Percentiles rank a stretch among this genome's conserved stretches.
Conservation (phyloP, 2,329 filamentous ascomycete genomes). For the Leptographium radiaticola region DNA sequence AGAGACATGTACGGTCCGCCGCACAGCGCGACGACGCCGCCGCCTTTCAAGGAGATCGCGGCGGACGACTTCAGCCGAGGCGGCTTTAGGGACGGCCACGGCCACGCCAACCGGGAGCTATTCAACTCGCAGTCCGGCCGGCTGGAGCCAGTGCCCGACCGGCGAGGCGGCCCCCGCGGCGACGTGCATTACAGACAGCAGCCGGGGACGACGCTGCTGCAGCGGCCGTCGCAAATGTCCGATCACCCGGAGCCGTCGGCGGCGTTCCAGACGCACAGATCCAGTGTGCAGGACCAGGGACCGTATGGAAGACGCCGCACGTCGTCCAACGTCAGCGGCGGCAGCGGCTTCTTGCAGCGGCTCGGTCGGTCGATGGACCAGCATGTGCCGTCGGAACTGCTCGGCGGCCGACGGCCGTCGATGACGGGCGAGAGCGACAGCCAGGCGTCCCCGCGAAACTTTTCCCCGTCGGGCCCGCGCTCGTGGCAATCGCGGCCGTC, state of each 20-base stretch:
- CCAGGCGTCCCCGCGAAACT: conserved; percentile 33
- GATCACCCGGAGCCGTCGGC: conserved; percentile 67
- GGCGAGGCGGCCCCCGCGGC: conserved; percentile 55
- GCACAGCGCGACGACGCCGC: conserved; percentile 20
- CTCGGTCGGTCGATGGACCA: conserved; percentile 30
- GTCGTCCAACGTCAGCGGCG: conserved; percentile 84
- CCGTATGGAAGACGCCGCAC: conserved; percentile 65
- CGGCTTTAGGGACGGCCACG: conserved; percentile 60
- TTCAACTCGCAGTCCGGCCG: conserved; percentile 93
- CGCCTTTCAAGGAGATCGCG: conserved; percentile 68
- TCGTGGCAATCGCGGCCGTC: conserved; percentile 30
- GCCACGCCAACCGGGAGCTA: conserved; percentile 56
- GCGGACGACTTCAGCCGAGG: conserved; percentile 86
- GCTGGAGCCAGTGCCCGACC: conserved; percentile 77
- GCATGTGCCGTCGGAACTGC: conserved; percentile 26
- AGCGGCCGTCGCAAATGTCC: conserved; percentile 49
- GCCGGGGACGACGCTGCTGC: conserved; percentile 46
- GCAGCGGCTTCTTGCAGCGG: conserved; percentile 58
- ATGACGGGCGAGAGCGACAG: conserved; percentile 36
- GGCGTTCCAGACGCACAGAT: conserved; percentile 70
- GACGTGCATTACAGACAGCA: conserved; percentile 59
- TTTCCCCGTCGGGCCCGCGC: conserved; percentile 23
- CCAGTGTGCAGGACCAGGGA: conserved; percentile 49
- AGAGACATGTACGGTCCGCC: conserved; percentile 37
- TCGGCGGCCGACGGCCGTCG: conserved; percentile 33